Conservation (phyloP, 345 rosid genomes). For the Salix exigua region DNA sequence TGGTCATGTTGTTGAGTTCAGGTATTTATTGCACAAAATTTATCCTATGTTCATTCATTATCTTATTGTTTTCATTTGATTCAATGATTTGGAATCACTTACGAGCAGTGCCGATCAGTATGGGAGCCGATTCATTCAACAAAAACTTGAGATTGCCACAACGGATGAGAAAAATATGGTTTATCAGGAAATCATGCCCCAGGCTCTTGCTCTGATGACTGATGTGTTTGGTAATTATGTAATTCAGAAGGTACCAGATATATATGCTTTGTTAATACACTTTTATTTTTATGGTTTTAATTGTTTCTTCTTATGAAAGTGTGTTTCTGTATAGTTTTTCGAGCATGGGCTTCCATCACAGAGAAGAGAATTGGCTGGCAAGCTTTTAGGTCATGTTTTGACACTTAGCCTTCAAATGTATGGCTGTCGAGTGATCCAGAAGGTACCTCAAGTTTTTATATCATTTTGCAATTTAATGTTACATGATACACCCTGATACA, state of each 20-base stretch:
- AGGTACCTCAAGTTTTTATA: slow-evolving; percentile 41
- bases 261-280: neutral
- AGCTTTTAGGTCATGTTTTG: slow-evolving; percentile 74
- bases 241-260: slow-evolving; percentile 70
- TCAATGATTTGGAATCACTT: slow-evolving; percentile 4
- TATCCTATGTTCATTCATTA: neutral
- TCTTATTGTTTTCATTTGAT: slow-evolving; percentile 1
- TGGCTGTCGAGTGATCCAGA: slow-evolving; percentile 96
- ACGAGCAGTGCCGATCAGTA: slow-evolving; percentile 80
- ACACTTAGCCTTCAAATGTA: slow-evolving; percentile 94
- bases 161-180: slow-evolving; percentile 80
- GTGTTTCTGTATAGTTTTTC: slow-evolving; percentile 56
- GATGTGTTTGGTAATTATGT: slow-evolving; percentile 97
- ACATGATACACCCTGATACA: neutral
- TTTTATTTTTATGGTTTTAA: slow-evolving; percentile 2
- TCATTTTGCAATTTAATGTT: neutral
- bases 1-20: slow-evolving; percentile 74
- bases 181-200: slow-evolving; percentile 83
- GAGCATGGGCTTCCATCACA: slow-evolving; percentile 89
- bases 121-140: slow-evolving; percentile 95
- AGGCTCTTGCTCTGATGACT: slow-evolving; percentile 76
- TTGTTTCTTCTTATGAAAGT: neutral
- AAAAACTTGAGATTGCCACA: slow-evolving; percentile 91
- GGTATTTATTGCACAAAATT: slow-evolving; percentile 28
- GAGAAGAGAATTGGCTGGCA: slow-evolving; percentile 75